phyloP scores from a whole-genome alignment of 106 monocot species.

The Phalaenopsis aphrodite region DNA sequence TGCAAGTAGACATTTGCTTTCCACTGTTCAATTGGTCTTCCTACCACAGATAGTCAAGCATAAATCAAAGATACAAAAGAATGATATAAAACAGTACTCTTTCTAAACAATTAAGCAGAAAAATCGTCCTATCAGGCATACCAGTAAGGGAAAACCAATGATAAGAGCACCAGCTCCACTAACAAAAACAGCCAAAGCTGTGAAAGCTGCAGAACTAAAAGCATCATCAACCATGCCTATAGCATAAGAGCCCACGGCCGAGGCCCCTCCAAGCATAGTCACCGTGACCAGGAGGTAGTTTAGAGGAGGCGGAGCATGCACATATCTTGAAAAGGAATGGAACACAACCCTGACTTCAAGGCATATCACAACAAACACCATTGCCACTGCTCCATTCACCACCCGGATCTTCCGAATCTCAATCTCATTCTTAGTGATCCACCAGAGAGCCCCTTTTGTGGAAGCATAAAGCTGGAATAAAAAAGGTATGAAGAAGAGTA shows the following conservation, averaged over 20 bases:
- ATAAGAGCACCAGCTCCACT: slow-evolving; percentile 88
- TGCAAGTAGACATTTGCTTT: not conserved
- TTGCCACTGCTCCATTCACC: slow-evolving; percentile 79
- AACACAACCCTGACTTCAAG: slow-evolving; percentile 96
- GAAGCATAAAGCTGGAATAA: slow-evolving; percentile 87
- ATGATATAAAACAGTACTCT: not conserved
- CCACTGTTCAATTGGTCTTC: not conserved
- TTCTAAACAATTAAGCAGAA: not conserved
- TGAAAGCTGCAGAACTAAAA: slow-evolving; percentile 57
- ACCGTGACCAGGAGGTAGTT: slow-evolving; percentile 92
- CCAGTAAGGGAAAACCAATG: slow-evolving; percentile 76
- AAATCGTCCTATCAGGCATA: slow-evolving; percentile 17
- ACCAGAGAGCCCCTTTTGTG: slow-evolving; percentile 86
- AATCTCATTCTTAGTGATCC: slow-evolving; percentile 60
- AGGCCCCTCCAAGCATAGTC: slow-evolving; percentile 78
- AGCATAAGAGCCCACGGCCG: slow-evolving; percentile 55
- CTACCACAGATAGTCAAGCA: not conserved
- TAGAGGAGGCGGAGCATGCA: slow-evolving; percentile 88
- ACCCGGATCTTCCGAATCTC: slow-evolving; percentile 58
- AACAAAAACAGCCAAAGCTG: slow-evolving; percentile 44
- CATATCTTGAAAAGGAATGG: slow-evolving; percentile 74
- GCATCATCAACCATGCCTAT: slow-evolving; percentile 76
- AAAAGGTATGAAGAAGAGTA: slow-evolving; percentile 87
- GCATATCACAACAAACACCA: slow-evolving; percentile 70
- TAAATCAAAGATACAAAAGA: not conserved